Evolutionary conservation across 2,329 filamentous ascomycete genomes (phyloP).

Genomic region (Cladosporium colombiae): DNA sequence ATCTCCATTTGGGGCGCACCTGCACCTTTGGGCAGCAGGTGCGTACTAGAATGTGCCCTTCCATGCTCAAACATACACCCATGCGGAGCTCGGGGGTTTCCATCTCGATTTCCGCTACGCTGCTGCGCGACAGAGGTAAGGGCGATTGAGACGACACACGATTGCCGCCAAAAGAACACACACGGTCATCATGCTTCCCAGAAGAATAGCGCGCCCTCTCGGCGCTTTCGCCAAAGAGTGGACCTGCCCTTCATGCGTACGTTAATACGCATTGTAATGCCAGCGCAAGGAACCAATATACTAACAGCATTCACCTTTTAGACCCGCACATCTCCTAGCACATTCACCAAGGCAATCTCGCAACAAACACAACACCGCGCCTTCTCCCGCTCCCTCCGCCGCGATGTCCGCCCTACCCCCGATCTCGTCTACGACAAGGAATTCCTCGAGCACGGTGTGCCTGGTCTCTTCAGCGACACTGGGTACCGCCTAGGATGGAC

Average conservation of each 20-base stretch:
- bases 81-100: constrained; percentile 19
- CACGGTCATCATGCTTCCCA: constrained; percentile 34
- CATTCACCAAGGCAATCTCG: constrained; percentile 15
- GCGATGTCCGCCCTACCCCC: constrained; percentile 34
- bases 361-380: constrained; percentile 27
- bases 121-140: not conserved
- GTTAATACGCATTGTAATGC: not conserved
- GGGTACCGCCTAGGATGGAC: constrained; percentile 79
- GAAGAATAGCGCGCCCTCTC: constrained; percentile 32
- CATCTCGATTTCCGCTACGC: constrained; percentile 5
- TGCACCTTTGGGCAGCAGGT: not conserved
- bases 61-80: not conserved
- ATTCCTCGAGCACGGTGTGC: constrained; percentile 58
- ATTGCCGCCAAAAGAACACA: constrained; percentile 14
- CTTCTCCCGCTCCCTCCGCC: constrained; percentile 42
- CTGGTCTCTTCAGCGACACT: constrained; percentile 67
- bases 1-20: not conserved
- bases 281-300: not conserved
- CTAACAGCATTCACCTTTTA: constrained; percentile 22
- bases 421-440: constrained; percentile 48
- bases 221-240: constrained; percentile 29
- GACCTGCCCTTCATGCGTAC: constrained; percentile 36
- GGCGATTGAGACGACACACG: not conserved
- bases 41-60: not conserved
- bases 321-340: constrained; percentile 21